Evolutionary conservation across 768 basidiomycete genomes (phyloP).

Genomic region (Cyathus striatus): DNA sequence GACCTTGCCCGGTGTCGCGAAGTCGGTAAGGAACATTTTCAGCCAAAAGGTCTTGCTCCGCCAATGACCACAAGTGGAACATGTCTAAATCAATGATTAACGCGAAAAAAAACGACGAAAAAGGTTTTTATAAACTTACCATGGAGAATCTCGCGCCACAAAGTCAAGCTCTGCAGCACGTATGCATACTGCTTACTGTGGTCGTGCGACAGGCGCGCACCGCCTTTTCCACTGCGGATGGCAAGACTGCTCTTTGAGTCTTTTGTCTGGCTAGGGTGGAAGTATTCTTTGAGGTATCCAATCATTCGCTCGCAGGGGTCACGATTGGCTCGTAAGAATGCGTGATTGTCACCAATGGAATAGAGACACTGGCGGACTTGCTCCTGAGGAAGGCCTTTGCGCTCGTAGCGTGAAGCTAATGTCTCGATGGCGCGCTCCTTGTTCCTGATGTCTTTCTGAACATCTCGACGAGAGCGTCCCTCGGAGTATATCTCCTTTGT

Average conservation of each 20-base stretch:
- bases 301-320: constrained; percentile 90
- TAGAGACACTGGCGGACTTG: constrained; percentile 74
- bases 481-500: constrained; percentile 82
- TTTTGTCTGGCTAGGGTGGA: constrained; percentile 68
- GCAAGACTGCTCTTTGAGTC: constrained; percentile 65
- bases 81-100: constrained; percentile 47
- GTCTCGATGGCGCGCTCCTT: constrained; percentile 85
- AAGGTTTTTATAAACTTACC: constrained; percentile 35
- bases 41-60: constrained; percentile 78
- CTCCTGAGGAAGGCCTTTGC: constrained; percentile 57
- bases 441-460: constrained; percentile 77
- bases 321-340: constrained; percentile 80
- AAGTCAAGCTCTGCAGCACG: constrained; percentile 79
- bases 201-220: constrained; percentile 79
- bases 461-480: constrained; percentile 64
- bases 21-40: constrained; percentile 72
- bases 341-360: constrained; percentile 87
- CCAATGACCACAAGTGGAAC: constrained; percentile 82
- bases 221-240: constrained; percentile 76
- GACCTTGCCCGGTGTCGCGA: constrained; percentile 86
- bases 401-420: constrained; percentile 59
- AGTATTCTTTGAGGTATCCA: constrained; percentile 64
- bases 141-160: constrained; percentile 84
- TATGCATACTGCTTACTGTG: constrained; percentile 83
- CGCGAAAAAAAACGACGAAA: not conserved